These are phyloP conservation scores for Liriodendron chinense DNA, from an alignment of 164 flowering plant genomes.

Conservation along the genomic window DNA sequence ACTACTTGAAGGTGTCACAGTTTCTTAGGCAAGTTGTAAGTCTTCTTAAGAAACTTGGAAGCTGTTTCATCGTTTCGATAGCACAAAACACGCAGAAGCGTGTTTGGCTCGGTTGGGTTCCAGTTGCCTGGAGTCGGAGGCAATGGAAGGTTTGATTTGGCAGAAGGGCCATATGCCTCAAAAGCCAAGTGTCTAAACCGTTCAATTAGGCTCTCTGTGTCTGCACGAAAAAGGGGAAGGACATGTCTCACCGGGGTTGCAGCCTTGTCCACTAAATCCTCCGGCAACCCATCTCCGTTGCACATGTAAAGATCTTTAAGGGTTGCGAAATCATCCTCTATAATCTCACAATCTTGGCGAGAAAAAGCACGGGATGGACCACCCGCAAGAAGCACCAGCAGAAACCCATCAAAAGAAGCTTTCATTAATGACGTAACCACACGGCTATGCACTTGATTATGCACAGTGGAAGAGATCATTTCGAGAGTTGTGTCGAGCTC, in stretches of 20 bases:
- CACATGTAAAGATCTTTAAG: conserved; percentile 73
- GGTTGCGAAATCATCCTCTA: conserved; percentile 74
- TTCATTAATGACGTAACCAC: conserved; percentile 74
- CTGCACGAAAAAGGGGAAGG: conserved; percentile 46
- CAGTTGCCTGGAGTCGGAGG: conserved; percentile 78
- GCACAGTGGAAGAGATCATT: conserved; percentile 50
- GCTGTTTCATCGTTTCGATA: conserved; percentile 67
- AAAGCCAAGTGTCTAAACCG: conserved; percentile 29
- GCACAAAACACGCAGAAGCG: conserved; percentile 70
- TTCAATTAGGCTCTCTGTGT: conserved; percentile 57
- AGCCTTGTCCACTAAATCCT: conserved; percentile 58
- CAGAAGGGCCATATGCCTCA: conserved; percentile 47
- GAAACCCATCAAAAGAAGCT: conserved; percentile 86
- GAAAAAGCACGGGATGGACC: conserved; percentile 73
- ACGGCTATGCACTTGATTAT: conserved; percentile 60
- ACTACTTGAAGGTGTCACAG: conserved; percentile 23
- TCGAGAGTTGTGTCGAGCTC: conserved; percentile 66
- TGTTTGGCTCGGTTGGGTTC: conserved; percentile 71
- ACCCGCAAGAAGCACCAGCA: conserved; percentile 84
- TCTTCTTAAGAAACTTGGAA: conserved; percentile 72
- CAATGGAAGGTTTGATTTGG: conserved; percentile 58
- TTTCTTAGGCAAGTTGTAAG: conserved; percentile 70
- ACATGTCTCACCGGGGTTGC: conserved; percentile 44
- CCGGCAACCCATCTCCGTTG: conserved; percentile 79
- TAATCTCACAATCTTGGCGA: conserved; percentile 45